A percentile compares a stretch with the other conserved stretches of the same genome.
phyloP scores from a whole-genome alignment of 805 yeast species.

The Cyberlindnera misumaiensis region DNA sequence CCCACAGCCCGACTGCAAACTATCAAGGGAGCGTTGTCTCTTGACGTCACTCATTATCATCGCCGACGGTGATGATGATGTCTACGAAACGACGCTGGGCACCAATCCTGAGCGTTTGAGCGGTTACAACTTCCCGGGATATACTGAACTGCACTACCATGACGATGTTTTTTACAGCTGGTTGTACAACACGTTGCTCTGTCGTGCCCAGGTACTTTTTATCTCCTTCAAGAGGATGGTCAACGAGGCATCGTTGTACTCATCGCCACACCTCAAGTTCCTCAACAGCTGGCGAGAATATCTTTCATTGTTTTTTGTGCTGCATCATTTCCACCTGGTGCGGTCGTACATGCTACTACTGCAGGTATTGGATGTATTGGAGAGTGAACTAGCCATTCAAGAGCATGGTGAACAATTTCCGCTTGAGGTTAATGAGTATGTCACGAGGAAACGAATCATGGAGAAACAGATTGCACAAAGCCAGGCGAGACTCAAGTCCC shows the following conservation, averaged over 20 bases:
- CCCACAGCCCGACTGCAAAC: not conserved
- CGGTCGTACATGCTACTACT: slow-evolving; percentile 5
- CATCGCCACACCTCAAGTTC: slow-evolving; percentile 3
- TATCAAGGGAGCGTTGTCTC: not conserved
- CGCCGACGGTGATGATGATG: not conserved
- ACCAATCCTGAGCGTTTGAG: not conserved
- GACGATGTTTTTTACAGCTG: not conserved
- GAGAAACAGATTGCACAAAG: slow-evolving; percentile 5
- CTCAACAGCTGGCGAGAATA: slow-evolving; percentile 7
- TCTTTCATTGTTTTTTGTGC: slow-evolving; percentile 3
- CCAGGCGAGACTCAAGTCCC: slow-evolving; percentile 1
- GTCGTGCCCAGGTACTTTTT: not conserved
- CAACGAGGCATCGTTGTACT: not conserved
- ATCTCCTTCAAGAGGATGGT: not conserved
- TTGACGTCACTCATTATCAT: not conserved
- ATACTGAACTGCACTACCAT: not conserved
- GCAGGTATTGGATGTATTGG: slow-evolving; percentile 3
- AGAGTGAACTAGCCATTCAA: slow-evolving; percentile 6
- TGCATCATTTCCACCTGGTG: slow-evolving; percentile 5
- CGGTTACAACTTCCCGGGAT: slow-evolving; percentile 1
- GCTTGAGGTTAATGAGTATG: not conserved
- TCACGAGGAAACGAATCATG: not conserved
- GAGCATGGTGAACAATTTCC: not conserved
- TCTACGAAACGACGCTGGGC: not conserved
- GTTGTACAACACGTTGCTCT: not conserved